Evolutionary conservation across 2,329 filamentous ascomycete genomes (phyloP), one percentile per base, ranked within the genome.

Genomic region (Penicillium decumbens): DNA sequence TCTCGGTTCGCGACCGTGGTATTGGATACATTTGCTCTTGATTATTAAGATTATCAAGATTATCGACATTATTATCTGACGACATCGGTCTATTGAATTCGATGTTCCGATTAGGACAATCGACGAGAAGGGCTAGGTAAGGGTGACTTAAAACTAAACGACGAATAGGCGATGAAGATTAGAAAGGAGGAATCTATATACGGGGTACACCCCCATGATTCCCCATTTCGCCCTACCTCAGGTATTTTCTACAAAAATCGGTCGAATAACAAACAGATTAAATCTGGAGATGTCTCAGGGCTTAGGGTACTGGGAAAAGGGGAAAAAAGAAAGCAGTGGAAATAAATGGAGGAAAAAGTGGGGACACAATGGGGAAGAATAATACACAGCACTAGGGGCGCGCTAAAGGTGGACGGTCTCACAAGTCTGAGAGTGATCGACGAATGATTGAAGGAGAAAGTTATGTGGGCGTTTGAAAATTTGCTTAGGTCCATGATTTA

Each of bases 331-430:
- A 9, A 42, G 46, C 20, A 48, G 41, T 33, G 45, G 46, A 39
- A 47, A 43, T 33, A 6, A 43, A n/a, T 32, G 15, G 35, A 40
- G 33, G 33, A 40, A 30, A 43, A 18, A 54, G 58, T 54, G 55
- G 54, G 32, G 57, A 50, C 29, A 43, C 50, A 18, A 18, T 41
- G 47, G 48, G 53, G 55, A 57, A 53, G 49, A 56, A 27, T 27
- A 54, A 55, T 45, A 51, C 33, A 12, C 49, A 48, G 52, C 48
- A 55, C 54, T 58, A 59, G 57, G 58, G 58, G 53, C 51, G 45
- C 59, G 53, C 59, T 56, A 60, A 59, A 37, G 15, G 53, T 32
- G 32, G 53, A 55, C 49, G 56, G 58, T 61, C 56, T 62, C 58
- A 56, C 51, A 51, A 54, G 50, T 54, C 42, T 46, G 47, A 50